These are phyloP conservation scores for Bidens hawaiensis DNA, from an alignment of 140 eudicot species.

Conservation along the genomic window DNA sequence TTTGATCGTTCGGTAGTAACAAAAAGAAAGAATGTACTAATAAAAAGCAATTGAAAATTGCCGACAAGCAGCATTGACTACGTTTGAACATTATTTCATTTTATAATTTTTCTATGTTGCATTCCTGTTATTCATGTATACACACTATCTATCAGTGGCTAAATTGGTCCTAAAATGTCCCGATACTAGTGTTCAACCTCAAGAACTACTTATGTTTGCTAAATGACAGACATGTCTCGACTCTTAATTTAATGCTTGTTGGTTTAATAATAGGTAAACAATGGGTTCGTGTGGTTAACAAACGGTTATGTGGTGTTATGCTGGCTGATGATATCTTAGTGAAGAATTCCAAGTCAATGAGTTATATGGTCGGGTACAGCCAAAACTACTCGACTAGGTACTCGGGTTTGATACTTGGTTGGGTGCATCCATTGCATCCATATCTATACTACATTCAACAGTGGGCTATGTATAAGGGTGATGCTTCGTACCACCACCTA, in stretches of 20 bases:
- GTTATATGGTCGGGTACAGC: conserved; percentile 22
- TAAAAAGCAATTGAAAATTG: too few species aligned
- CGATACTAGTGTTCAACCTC: conserved; percentile 60
- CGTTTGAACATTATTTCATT: too few species aligned
- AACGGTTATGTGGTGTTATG: too few species aligned
- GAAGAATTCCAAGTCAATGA: too few species aligned
- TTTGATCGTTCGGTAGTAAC: too few species aligned
- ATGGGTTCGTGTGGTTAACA: too few species aligned
- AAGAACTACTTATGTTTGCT: conserved; percentile 68
- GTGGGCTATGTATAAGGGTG: conserved; percentile 90
- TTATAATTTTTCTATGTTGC: too few species aligned
- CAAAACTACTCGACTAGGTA: conserved; percentile 58
- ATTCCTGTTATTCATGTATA: conserved; percentile 73
- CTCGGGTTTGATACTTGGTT: conserved; percentile 87
- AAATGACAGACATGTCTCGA: conserved; percentile 58
- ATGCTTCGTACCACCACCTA: conserved; percentile 67
- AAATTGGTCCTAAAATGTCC: conserved; percentile 55
- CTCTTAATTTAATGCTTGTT: background rate
- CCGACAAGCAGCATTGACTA: too few species aligned
- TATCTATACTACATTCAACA: conserved; percentile 26
- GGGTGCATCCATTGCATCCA: conserved; percentile 73
- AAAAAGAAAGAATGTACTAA: too few species aligned
- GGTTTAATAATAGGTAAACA: background rate
- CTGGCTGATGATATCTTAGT: too few species aligned
- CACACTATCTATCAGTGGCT: conserved; percentile 64